A percentile compares a stretch with the other conserved stretches of the same genome.
Evolutionary conservation across 495 filamentous ascomycete species (phyloP).

Genomic region (Hypoxylon rickii): DNA sequence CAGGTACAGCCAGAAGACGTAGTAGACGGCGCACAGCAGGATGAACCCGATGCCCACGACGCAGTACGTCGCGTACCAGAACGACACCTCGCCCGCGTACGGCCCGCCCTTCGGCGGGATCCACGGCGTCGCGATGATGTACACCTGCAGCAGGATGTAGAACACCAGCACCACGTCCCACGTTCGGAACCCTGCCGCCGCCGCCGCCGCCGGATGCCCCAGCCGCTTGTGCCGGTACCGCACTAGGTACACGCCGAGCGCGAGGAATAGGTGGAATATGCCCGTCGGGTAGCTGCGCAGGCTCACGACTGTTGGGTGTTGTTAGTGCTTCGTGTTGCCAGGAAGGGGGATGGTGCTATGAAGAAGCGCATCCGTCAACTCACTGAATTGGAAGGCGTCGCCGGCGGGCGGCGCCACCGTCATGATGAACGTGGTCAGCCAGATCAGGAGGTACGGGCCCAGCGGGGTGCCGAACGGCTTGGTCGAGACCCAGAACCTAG

Average conservation of each 20-base stretch:
- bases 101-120: slow-evolving; percentile 63
- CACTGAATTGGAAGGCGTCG: slow-evolving; percentile 68
- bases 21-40: slow-evolving; percentile 57
- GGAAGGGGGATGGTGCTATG: slow-evolving; percentile 18
- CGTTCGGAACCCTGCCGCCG: slow-evolving; percentile 52
- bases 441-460: slow-evolving; percentile 63
- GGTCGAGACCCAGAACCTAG: slow-evolving; percentile 66
- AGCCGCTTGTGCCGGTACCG: slow-evolving; percentile 56
- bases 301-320: slow-evolving; percentile 55
- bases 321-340: slow-evolving; percentile 6
- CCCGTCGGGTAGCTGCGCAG: slow-evolving; percentile 57
- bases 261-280: slow-evolving; percentile 59
- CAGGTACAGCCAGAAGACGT: slow-evolving; percentile 58
- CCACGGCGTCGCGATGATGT: slow-evolving; percentile 67
- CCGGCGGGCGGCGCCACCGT: slow-evolving; percentile 69
- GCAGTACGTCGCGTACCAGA: slow-evolving; percentile 69
- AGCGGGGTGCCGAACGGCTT: slow-evolving; percentile 66
- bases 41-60: slow-evolving; percentile 60
- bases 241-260: slow-evolving; percentile 57
- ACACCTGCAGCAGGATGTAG: slow-evolving; percentile 58
- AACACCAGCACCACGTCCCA: slow-evolving; percentile 62
- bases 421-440: slow-evolving; percentile 63
- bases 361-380: slow-evolving; percentile 5
- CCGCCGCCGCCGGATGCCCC: slow-evolving; percentile 48
- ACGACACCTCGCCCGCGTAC: slow-evolving; percentile 63